Evolutionary conservation across 805 yeast species (phyloP).

Genomic region (Kluyveromyces starmeri): DNA sequence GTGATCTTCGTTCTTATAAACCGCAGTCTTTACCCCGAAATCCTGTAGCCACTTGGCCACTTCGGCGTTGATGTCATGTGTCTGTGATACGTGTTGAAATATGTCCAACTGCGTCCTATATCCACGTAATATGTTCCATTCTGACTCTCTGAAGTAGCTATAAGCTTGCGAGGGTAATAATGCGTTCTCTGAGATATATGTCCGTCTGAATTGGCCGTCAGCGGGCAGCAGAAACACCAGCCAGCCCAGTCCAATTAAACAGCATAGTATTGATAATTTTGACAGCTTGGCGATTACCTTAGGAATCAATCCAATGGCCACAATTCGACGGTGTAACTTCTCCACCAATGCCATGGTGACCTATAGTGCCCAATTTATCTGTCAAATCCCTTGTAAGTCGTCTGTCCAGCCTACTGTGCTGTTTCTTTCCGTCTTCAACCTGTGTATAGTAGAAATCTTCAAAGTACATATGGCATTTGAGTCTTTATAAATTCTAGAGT

Average conservation of each 20-base stretch:
- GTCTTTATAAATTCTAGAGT: no score
- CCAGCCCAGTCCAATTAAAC: constrained; percentile 44
- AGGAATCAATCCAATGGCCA: constrained; percentile 39
- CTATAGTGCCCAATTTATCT: no score
- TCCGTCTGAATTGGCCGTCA: constrained; percentile 72
- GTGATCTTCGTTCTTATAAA: constrained; percentile 32
- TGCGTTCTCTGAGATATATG: constrained; percentile 93
- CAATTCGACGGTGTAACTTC: constrained; percentile 34
- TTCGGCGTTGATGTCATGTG: constrained; percentile 33
- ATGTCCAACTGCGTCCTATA: constrained; percentile 44
- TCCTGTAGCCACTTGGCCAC: constrained; percentile 55
- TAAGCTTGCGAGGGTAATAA: constrained; percentile 94
- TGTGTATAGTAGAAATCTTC: no score
- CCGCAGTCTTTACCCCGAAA: constrained; percentile 60
- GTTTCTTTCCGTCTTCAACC: no score
- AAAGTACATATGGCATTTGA: no score
- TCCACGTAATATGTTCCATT: constrained; percentile 88
- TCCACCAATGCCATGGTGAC: constrained; percentile 45
- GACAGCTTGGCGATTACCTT: constrained; percentile 37
- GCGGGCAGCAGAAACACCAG: constrained; percentile 55
- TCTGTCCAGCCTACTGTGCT: no score
- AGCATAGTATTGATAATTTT: constrained; percentile 33
- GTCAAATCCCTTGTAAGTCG: no score
- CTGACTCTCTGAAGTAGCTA: constrained; percentile 84
- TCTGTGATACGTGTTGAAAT: constrained; percentile 20